These are phyloP conservation scores for Salisapilia sapeloensis DNA, from an alignment of 352 stramenopile species.

Conservation along the genomic window DNA sequence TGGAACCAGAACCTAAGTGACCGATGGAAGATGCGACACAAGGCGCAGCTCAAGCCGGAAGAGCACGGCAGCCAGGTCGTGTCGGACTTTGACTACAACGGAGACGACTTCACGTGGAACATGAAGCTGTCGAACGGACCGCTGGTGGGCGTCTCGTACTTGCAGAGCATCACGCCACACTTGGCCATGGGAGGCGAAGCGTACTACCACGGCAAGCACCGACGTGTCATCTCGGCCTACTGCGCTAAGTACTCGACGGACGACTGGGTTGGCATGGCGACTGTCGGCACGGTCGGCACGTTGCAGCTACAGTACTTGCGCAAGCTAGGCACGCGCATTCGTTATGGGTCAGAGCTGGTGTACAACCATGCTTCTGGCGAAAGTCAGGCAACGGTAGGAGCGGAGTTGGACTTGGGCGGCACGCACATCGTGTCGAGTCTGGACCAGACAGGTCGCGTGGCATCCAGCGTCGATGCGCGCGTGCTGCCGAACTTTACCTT, in stretches of 20 bases:
- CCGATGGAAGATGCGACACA: slow-evolving; percentile 72
- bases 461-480: slow-evolving; percentile 65
- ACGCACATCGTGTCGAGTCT: slow-evolving; percentile 72
- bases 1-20: slow-evolving; percentile 66
- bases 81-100: slow-evolving; percentile 67
- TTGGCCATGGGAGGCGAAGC: slow-evolving; percentile 61
- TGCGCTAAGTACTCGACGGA: slow-evolving; percentile 62
- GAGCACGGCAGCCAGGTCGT: slow-evolving; percentile 64
- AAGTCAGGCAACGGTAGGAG: slow-evolving; percentile 61
- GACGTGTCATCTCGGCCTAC: slow-evolving; percentile 74
- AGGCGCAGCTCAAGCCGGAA: slow-evolving; percentile 71
- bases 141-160: slow-evolving; percentile 70
- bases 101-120: slow-evolving; percentile 79
- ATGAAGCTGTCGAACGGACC: slow-evolving; percentile 81
- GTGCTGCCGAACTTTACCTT: slow-evolving; percentile 80
- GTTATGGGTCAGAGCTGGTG: slow-evolving; percentile 72
- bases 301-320: slow-evolving; percentile 76
- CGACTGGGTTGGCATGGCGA: slow-evolving; percentile 54
- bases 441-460: slow-evolving; percentile 67
- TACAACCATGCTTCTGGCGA: slow-evolving; percentile 76
- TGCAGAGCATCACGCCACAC: slow-evolving; percentile 74
- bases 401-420: slow-evolving; percentile 73
- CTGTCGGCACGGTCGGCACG: slow-evolving; percentile 63
- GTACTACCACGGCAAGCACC: slow-evolving; percentile 83
- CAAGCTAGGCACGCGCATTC: slow-evolving; percentile 68